Percentiles rank a stretch among this genome's conserved stretches.
Conservation (phyloP, 176 grass and related monocot genomes). For the Lolium multiflorum region DNA sequence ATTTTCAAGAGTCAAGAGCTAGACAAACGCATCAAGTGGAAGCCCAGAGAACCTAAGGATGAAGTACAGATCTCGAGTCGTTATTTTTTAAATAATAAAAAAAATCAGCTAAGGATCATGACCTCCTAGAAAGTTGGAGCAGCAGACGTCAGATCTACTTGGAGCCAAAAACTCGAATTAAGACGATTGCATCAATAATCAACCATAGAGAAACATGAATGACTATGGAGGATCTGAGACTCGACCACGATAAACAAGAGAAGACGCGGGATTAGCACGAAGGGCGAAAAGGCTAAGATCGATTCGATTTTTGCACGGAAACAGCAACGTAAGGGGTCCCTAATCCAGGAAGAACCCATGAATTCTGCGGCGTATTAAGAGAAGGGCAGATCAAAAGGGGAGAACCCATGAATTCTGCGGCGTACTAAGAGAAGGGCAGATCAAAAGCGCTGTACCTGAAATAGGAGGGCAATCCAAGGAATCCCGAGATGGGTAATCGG, state of each 20-base stretch:
- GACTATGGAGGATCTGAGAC: background rate
- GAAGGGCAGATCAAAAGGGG: background rate
- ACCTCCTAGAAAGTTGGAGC: constrained; percentile 6
- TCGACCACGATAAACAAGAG: background rate
- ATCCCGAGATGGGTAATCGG: background rate
- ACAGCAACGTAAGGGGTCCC: background rate
- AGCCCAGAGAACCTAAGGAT: background rate
- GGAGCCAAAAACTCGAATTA: background rate
- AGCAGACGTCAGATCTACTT: background rate
- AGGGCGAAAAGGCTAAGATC: background rate
- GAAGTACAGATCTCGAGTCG: background rate
- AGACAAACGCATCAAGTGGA: background rate
- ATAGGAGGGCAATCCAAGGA: background rate
- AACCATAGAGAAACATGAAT: background rate
- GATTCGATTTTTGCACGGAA: background rate
- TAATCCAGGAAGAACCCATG: background rate
- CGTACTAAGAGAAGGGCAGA: background rate
- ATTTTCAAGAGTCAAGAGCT: background rate
- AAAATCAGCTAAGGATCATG: background rate
- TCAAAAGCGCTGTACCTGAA: constrained; percentile 12
- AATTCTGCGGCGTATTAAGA: background rate
- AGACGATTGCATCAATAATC: background rate
- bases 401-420: background rate
- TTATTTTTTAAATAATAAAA: background rate
- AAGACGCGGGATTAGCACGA: background rate